These are phyloP conservation scores for Adansonia digitata DNA, from an alignment of 345 rosid genomes.

Conservation along the genomic window DNA sequence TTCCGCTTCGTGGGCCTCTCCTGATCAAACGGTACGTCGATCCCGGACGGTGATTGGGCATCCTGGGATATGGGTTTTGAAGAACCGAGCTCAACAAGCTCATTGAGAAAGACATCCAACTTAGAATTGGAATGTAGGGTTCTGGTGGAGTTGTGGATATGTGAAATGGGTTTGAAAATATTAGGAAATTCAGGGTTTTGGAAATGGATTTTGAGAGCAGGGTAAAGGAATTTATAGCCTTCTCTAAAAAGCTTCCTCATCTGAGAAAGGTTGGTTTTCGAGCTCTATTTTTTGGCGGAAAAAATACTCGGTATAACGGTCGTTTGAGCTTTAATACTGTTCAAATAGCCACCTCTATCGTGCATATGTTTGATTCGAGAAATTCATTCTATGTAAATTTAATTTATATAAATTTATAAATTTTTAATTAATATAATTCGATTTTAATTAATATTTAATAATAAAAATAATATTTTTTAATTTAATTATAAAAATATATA, in stretches of 20 bases:
- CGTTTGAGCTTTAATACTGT: not conserved
- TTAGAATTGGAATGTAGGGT: constrained; percentile 19
- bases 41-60: constrained; percentile 3
- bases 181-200: not conserved
- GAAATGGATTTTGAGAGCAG: constrained; percentile 6
- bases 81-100: constrained; percentile 22
- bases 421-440: too few species aligned
- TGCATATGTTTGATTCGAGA: too few species aligned
- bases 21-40: not conserved
- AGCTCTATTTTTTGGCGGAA: constrained; percentile 11
- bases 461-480: too few species aligned
- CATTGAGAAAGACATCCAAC: constrained; percentile 18
- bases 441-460: too few species aligned
- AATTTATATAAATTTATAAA: too few species aligned
- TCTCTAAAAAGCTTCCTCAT: constrained; percentile 35
- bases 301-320: not conserved
- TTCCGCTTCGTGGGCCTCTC: not conserved
- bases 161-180: constrained; percentile 20
- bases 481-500: too few species aligned
- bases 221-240: constrained; percentile 15
- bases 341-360: not conserved
- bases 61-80: constrained; percentile 21
- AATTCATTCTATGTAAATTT: too few species aligned
- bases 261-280: not conserved
- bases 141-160: constrained; percentile 24